phyloP scores from a whole-genome alignment of 75 land plant species.

The Cunninghamia lanceolata region DNA sequence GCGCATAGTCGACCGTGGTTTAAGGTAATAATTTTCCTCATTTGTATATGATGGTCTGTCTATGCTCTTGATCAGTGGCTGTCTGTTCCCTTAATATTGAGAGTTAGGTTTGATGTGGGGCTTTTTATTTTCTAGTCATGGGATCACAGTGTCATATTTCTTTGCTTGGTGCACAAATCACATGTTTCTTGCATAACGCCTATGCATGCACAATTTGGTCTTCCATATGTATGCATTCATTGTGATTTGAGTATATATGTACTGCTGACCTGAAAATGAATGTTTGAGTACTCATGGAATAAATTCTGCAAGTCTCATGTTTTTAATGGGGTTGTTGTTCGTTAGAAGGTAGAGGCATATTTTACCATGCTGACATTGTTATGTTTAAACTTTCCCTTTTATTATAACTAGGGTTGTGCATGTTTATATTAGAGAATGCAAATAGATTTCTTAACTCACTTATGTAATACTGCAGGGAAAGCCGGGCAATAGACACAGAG shows the following conservation, averaged over 20 bases:
- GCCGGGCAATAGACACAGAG: conserved; percentile 95
- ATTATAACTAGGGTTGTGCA: neutral
- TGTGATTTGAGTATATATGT: neutral
- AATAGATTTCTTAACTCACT: neutral
- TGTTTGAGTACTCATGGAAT: neutral
- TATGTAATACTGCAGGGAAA: conserved; percentile 63
- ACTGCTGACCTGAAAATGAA: neutral
- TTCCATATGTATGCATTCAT: neutral
- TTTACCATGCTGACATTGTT: neutral
- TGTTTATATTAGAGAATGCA: neutral
- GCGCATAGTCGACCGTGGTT: conserved; percentile 85
- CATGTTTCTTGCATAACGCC: neutral
- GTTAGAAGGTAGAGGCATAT: neutral
- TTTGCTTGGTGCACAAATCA: neutral
- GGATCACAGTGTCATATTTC: neutral
- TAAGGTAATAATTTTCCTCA: conserved; percentile 45
- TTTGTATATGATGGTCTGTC: neutral
- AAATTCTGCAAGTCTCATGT: neutral
- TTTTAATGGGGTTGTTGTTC: neutral
- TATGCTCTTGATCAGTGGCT: neutral
- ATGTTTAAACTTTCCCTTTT: neutral
- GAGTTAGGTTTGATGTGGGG: neutral
- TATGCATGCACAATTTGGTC: neutral
- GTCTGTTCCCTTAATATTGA: neutral
- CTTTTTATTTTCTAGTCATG: neutral